Evolutionary conservation across 495 filamentous ascomycete species (phyloP).

Genomic region (Pseudoneurospora amorphoporcata): DNA sequence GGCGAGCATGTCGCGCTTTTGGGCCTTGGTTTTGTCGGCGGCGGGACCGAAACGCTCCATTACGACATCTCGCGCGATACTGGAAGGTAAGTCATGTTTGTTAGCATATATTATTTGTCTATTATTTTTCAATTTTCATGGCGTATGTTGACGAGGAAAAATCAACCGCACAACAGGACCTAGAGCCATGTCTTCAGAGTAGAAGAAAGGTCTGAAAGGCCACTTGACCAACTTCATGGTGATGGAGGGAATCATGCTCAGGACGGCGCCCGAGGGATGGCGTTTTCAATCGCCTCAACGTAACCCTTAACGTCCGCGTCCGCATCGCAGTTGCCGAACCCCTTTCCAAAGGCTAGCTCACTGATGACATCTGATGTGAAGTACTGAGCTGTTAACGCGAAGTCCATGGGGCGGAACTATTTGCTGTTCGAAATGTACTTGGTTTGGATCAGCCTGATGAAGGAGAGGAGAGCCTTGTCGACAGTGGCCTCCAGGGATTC

Average conservation of each 20-base stretch:
- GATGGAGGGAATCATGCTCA: conserved; percentile 37
- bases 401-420: neutral
- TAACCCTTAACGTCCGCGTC: conserved; percentile 17
- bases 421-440: neutral
- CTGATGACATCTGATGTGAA: conserved; percentile 26
- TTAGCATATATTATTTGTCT: too few species aligned
- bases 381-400: conserved; percentile 6
- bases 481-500: conserved; percentile 16
- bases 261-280: conserved; percentile 36
- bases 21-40: conserved; percentile 1
- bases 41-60: neutral
- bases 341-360: conserved; percentile 17
- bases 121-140: too few species aligned
- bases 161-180: too few species aligned
- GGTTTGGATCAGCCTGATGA: neutral
- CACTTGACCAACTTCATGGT: conserved; percentile 23
- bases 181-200: too few species aligned
- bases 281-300: conserved; percentile 23
- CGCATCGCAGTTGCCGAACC: conserved; percentile 19
- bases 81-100: conserved; percentile 2
- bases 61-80: conserved; percentile 20
- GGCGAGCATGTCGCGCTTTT: conserved; percentile 28
- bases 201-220: neutral
- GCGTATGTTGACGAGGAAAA: too few species aligned
- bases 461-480: neutral